Base-by-base conservation (phyloP, 306 rosid species). In the Acacia confusa region DNA sequence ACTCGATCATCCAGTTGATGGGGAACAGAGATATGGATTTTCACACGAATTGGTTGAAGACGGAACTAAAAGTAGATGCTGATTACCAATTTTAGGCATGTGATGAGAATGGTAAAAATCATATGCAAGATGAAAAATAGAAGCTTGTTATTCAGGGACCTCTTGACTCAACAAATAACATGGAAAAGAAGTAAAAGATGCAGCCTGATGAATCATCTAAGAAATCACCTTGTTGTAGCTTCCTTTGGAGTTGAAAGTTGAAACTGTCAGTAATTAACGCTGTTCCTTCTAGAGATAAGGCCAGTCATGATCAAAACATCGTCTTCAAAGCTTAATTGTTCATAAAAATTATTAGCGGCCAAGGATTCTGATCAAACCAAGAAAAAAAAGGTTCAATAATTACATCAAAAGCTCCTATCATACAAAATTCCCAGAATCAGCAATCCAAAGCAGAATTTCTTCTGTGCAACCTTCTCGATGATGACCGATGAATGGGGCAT, bases 181-280 rank as follows among this genome's bases (percentile, higher is more conserved):
- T 2, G 55, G 44, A 64, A 20, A 34, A 75, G 79, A 17, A 25
- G 80, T 43, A 32, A 63, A 81, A 47, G 81, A 58, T 84, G 81
- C 65, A 84, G 85, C 63, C 34, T 79, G 82, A 83, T 41, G 74
- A 86, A 76, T 70, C 76, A 30, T 63, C 53, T 69, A 47, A 70
- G 67, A 58, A 79, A 79, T 68, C 70, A 79, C 75, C 66, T 78
- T 61, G 83, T 74, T 61, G 72, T 50, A 84, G 74, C 85, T 78
- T 88, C 82, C 84, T 89, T 87, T 77, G 83, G 84, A 85, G 87
- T 88, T 41, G 74, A 84, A 81, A 86, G 87, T 88, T 70, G 74
- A 82, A 81, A 86, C 22, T 63, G 68, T 77, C 61, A 64, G 71
- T 58, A 61, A 47, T 82, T 68, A 77, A 57, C 60, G 20, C 69